These are phyloP conservation scores for Blastocystis sp. DNA, from an alignment of 352 stramenopile genomes.

Conservation along the genomic window DNA sequence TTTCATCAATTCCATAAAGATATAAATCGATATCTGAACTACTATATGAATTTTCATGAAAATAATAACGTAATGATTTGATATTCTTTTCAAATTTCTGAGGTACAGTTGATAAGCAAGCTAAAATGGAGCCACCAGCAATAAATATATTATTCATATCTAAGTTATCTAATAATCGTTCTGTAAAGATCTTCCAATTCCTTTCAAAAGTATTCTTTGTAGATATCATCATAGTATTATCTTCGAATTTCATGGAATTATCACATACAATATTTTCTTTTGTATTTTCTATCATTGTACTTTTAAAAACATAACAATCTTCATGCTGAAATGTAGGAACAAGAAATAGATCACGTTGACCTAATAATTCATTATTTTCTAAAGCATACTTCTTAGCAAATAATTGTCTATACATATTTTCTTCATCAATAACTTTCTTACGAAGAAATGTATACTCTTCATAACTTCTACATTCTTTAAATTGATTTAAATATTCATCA, in stretches of 20 bases:
- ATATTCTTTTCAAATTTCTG: conserved; percentile 36
- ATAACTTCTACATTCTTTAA: conserved; percentile 4
- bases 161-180: conserved; percentile 37
- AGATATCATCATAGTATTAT: no score
- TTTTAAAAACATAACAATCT: conserved; percentile 23
- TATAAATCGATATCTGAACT: conserved; percentile 45
- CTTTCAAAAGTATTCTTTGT: conserved; percentile 35
- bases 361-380: conserved; percentile 36
- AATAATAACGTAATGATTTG: conserved; percentile 43
- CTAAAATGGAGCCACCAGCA: conserved; percentile 41
- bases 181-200: conserved; percentile 42
- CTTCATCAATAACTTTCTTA: conserved; percentile 36
- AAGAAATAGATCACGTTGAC: conserved; percentile 40
- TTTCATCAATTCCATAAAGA: conserved; percentile 42
- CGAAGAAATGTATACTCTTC: conserved; percentile 24
- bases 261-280: no score
- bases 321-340: conserved; percentile 41
- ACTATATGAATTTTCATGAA: conserved; percentile 41
- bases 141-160: conserved; percentile 44
- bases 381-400: conserved; percentile 41
- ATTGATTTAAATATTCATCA: conserved; percentile 36
- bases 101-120: conserved; percentile 41
- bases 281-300: conserved; percentile 37
- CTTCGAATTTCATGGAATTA: no score
- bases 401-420: conserved; percentile 42